Percentiles rank a stretch among this genome's conserved stretches.
These are phyloP conservation scores for Jacaranda mimosifolia DNA, from an alignment of 257 asterid genomes.

Conservation along the genomic window DNA sequence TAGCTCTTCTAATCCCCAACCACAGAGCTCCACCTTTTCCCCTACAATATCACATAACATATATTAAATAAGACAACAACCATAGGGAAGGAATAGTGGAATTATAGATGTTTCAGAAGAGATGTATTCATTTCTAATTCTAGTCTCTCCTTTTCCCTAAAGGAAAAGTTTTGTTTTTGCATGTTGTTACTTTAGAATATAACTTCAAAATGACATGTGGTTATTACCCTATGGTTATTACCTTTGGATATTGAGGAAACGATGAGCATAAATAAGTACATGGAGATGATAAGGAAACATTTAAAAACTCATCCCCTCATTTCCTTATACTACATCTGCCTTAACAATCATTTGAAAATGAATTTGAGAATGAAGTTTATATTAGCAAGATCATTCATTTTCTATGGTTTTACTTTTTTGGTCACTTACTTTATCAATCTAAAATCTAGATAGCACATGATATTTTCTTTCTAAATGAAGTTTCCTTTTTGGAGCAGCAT, in stretches of 20 bases:
- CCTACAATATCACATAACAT: slow-evolving; percentile 49
- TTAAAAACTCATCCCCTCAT: not conserved
- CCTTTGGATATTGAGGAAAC: no score
- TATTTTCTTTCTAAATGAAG: not conserved
- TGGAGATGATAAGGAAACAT: not conserved
- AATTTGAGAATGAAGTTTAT: not conserved
- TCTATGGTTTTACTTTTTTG: not conserved
- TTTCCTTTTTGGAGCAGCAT: slow-evolving; percentile 19
- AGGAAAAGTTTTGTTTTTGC: slow-evolving; percentile 1
- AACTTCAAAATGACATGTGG: slow-evolving; percentile 14
- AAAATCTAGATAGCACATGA: not conserved
- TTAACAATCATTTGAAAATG: not conserved
- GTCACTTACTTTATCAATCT: not conserved
- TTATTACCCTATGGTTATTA: not conserved
- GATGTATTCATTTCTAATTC: slow-evolving; percentile 3
- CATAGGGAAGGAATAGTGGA: not conserved
- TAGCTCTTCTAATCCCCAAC: slow-evolving; percentile 93
- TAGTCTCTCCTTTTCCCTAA: no score
- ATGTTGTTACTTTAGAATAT: not conserved
- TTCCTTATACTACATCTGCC: not conserved
- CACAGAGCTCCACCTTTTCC: slow-evolving; percentile 88
- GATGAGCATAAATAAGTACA: no score
- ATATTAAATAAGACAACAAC: not conserved
- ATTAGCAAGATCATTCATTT: not conserved
- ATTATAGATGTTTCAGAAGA: not conserved